phyloP scores from a whole-genome alignment of 2,329 filamentous ascomycete genomes.

The Apiospora malaysiana region DNA sequence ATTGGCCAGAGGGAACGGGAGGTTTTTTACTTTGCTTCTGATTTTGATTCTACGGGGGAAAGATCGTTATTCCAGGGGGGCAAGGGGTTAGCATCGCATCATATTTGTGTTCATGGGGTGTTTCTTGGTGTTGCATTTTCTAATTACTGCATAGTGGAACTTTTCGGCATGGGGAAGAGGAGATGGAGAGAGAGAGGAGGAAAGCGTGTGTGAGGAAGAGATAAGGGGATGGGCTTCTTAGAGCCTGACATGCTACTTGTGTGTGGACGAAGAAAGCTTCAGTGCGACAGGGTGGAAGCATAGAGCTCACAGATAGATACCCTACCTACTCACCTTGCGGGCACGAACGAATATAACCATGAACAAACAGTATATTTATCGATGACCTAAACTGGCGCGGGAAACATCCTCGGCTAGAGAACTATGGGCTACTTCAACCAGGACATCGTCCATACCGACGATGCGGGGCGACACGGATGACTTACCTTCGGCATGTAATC shows the following conservation, averaged over 20 bases:
- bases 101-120: background rate
- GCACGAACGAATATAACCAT: background rate
- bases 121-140: slow-evolving; percentile 12
- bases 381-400: too few species aligned
- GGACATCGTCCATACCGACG: too few species aligned
- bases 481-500: too few species aligned
- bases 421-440: too few species aligned
- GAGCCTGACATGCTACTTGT: background rate
- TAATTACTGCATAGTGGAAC: background rate
- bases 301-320: background rate
- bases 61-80: background rate
- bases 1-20: background rate
- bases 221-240: too few species aligned
- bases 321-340: background rate
- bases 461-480: too few species aligned
- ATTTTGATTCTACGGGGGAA: slow-evolving; percentile 9
- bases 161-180: background rate
- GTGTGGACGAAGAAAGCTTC: background rate
- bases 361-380: background rate
- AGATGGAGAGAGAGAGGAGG: background rate
- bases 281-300: background rate
- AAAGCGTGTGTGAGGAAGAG: background rate
- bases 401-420: too few species aligned
- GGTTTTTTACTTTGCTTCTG: background rate
- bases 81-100: background rate